Evolutionary conservation across 768 basidiomycete species (phyloP).

Genomic region (Lentinula sp.): DNA sequence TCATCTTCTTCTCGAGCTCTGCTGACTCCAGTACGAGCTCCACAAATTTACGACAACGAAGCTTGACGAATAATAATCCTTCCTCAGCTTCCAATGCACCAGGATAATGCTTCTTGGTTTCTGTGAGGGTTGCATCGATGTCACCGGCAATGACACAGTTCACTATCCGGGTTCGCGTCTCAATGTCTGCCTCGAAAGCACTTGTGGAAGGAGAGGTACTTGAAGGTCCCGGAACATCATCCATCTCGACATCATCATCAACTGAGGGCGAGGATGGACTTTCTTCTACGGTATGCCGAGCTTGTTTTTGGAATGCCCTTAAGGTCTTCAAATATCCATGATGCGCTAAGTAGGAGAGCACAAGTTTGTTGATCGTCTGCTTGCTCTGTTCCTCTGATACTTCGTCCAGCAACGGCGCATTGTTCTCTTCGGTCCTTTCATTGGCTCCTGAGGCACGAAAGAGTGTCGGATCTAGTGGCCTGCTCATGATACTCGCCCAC

Average conservation of each 20-base stretch:
- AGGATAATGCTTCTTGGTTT: constrained; percentile 53
- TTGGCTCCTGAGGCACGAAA: constrained; percentile 19
- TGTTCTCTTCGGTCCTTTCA: constrained; percentile 12
- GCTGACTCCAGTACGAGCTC: constrained; percentile 72
- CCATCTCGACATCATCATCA: constrained; percentile 46
- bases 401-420: constrained; percentile 14
- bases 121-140: constrained; percentile 59
- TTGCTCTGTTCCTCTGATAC: constrained; percentile 47
- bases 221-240: constrained; percentile 17
- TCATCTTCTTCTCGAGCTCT: constrained; percentile 61
- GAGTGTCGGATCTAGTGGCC: constrained; percentile 38
- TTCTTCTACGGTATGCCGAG: constrained; percentile 10
- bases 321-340: constrained; percentile 78
- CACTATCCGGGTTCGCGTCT: constrained; percentile 65
- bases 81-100: constrained; percentile 59
- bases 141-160: constrained; percentile 63
- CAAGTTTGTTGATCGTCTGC: constrained; percentile 62
- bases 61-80: constrained; percentile 71
- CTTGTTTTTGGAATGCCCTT: constrained; percentile 55
- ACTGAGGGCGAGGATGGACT: constrained; percentile 11
- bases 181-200: constrained; percentile 43
- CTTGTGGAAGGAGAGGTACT: constrained; percentile 13
- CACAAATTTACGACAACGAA: constrained; percentile 81
- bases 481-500: constrained; percentile 63
- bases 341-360: constrained; percentile 76